These are phyloP conservation scores for Moringa oleifera DNA, from an alignment of 345 rosid genomes.

Conservation along the genomic window DNA sequence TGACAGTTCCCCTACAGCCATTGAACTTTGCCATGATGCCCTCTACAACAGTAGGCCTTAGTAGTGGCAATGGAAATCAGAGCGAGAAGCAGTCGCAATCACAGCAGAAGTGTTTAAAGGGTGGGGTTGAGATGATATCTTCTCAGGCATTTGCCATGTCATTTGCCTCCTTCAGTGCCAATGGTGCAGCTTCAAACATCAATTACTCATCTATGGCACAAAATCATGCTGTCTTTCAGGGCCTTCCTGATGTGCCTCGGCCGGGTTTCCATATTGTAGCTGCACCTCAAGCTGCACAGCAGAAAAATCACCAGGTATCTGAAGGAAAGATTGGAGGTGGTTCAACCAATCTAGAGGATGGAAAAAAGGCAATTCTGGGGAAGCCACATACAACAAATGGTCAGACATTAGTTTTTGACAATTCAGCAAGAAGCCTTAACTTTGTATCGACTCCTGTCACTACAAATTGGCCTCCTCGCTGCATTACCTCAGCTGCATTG, in stretches of 20 bases:
- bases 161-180: conserved; percentile 36
- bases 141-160: conserved; percentile 22
- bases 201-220: conserved; percentile 34
- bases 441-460: conserved; percentile 23
- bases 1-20: conserved; percentile 30
- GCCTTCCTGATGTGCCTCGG: conserved; percentile 22
- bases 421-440: conserved; percentile 42
- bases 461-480: conserved; percentile 41
- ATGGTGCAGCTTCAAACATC: conserved; percentile 33
- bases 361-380: conserved; percentile 27
- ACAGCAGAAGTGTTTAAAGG: conserved; percentile 23
- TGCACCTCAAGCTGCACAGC: conserved; percentile 28
- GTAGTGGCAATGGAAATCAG: conserved; percentile 14
- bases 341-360: conserved; percentile 31
- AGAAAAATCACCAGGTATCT: conserved; percentile 32
- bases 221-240: conserved; percentile 19
- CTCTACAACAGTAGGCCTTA: conserved; percentile 17
- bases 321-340: conserved; percentile 35
- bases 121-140: conserved; percentile 32
- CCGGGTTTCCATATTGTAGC: conserved; percentile 34
- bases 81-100: conserved; percentile 23
- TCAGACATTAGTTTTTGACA: conserved; percentile 45
- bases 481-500: conserved; percentile 14
- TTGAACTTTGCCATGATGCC: conserved; percentile 35
- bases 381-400: conserved; percentile 27